These are phyloP conservation scores for Blastomyces percursus DNA, from an alignment of 2,329 filamentous ascomycete species.

Conservation along the genomic window DNA sequence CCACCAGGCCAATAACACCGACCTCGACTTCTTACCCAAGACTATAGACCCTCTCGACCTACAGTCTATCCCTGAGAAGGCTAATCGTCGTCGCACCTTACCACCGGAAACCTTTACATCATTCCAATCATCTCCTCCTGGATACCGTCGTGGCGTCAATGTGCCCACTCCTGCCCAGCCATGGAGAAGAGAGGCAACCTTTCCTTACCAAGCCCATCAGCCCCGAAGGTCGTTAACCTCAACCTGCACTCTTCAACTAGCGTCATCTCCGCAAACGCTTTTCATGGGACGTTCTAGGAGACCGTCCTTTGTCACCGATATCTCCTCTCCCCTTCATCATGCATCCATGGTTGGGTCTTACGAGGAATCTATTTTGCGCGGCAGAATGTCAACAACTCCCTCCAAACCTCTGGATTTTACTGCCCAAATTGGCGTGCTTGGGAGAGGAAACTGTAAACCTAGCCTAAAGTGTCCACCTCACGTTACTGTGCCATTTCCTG, in stretches of 20 bases:
- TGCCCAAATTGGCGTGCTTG: slow-evolving; percentile 88
- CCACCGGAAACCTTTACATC: slow-evolving; percentile 50
- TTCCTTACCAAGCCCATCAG: slow-evolving; percentile 67
- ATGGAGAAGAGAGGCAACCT: slow-evolving; percentile 48
- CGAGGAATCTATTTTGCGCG: slow-evolving; percentile 88
- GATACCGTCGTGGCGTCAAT: slow-evolving; percentile 27
- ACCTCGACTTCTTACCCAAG: slow-evolving; percentile 52
- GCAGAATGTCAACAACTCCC: slow-evolving; percentile 91
- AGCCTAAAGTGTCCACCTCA: slow-evolving; percentile 79
- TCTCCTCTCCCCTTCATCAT: slow-evolving; percentile 68
- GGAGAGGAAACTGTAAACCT: slow-evolving; percentile 76
- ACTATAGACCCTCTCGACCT: slow-evolving; percentile 42
- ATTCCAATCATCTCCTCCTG: slow-evolving; percentile 35
- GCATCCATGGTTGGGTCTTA: slow-evolving; percentile 97
- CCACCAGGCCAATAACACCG: slow-evolving; percentile 75
- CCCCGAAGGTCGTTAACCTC: slow-evolving; percentile 64
- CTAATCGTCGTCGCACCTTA: slow-evolving; percentile 59
- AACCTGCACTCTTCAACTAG: slow-evolving; percentile 39
- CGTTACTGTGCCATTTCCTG: slow-evolving; percentile 80
- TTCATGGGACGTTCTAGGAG: slow-evolving; percentile 29
- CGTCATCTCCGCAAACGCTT: slow-evolving; percentile 33
- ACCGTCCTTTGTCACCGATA: slow-evolving; percentile 62
- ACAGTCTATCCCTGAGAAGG: slow-evolving; percentile 36
- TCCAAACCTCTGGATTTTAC: slow-evolving; percentile 88
- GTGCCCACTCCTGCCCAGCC: slow-evolving; percentile 35